Percentiles rank a stretch among this genome's conserved stretches.
Evolutionary conservation across 1,139 yeast species (phyloP).

Genomic region (Pichia sp.): DNA sequence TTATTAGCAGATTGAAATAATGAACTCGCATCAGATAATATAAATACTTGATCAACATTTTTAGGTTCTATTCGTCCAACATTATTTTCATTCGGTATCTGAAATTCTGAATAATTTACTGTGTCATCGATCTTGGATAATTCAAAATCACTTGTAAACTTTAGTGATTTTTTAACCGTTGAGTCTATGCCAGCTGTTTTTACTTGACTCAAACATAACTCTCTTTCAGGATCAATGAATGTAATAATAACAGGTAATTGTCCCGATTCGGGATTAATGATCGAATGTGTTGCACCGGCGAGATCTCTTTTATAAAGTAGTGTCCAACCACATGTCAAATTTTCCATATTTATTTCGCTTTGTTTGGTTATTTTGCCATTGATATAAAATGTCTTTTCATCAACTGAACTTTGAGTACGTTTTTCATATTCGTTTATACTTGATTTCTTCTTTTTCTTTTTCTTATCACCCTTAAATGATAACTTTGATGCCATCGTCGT

Average conservation of each 20-base stretch:
- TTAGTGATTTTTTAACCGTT: not conserved
- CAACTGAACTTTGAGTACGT: slow-evolving; percentile 28
- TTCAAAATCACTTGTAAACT: slow-evolving; percentile 3
- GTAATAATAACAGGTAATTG: slow-evolving; percentile 10
- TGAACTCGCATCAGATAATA: slow-evolving; percentile 26
- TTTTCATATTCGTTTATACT: slow-evolving; percentile 26
- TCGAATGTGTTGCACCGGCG: slow-evolving; percentile 1
- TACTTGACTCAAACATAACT: not conserved
- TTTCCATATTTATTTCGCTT: slow-evolving; percentile 2
- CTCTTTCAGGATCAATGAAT: not conserved
- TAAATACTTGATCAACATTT: slow-evolving; percentile 35
- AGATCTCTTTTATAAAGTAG: slow-evolving; percentile 4
- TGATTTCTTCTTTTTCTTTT: slow-evolving; percentile 19
- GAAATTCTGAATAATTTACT: not conserved
- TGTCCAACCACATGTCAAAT: slow-evolving; percentile 12
- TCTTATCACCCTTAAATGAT: slow-evolving; percentile 37
- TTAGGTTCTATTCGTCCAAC: slow-evolving; percentile 32
- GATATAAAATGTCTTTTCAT: slow-evolving; percentile 17
- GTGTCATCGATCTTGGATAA: not conserved
- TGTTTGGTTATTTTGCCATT: slow-evolving; percentile 5
- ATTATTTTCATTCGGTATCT: slow-evolving; percentile 10
- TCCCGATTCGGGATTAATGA: slow-evolving; percentile 2
- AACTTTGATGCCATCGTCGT: slow-evolving; percentile 37
- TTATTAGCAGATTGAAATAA: slow-evolving; percentile 12
- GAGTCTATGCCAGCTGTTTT: slow-evolving; percentile 1